These are phyloP conservation scores for Elaeis guineensis DNA, from an alignment of 176 grass and related monocot genomes.

Conservation along the genomic window DNA sequence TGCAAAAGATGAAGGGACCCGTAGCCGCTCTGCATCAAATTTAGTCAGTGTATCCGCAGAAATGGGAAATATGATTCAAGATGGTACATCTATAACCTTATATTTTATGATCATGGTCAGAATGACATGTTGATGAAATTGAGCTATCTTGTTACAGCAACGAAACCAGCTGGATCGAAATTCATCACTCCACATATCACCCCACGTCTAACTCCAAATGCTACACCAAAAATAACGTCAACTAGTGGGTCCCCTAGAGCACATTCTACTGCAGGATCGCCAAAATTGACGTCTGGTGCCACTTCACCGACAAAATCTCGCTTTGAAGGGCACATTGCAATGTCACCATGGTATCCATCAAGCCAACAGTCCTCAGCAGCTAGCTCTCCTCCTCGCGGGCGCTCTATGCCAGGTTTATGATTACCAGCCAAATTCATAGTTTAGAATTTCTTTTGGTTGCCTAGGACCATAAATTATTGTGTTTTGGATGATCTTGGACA, in stretches of 20 bases:
- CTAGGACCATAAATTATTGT: too few relatives aligned
- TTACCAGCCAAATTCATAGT: too few relatives aligned
- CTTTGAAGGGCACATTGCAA: neutral
- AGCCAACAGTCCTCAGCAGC: neutral
- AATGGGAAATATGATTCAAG: slow-evolving; percentile 32
- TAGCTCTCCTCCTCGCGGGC: neutral
- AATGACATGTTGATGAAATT: slow-evolving; percentile 2
- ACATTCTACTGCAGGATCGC: neutral
- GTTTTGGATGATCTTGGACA: too few relatives aligned
- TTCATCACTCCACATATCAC: neutral
- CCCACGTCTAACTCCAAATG: neutral
- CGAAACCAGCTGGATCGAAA: slow-evolving; percentile 35
- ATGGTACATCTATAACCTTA: slow-evolving; percentile 33
- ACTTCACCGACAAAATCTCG: too few relatives aligned
- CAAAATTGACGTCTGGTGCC: neutral
- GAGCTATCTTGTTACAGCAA: slow-evolving; percentile 27
- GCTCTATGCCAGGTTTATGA: too few relatives aligned
- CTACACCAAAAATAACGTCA: neutral
- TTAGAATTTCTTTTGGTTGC: too few relatives aligned
- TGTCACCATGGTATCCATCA: slow-evolving; percentile 1
- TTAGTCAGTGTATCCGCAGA: slow-evolving; percentile 20
- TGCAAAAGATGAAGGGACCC: slow-evolving; percentile 44
- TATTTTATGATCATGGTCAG: neutral
- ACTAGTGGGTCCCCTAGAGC: neutral
- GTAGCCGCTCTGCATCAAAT: slow-evolving; percentile 19